Base-by-base conservation (phyloP, 2,329 filamentous ascomycete genomes). In the Pseudogymnoascus sp. region DNA sequence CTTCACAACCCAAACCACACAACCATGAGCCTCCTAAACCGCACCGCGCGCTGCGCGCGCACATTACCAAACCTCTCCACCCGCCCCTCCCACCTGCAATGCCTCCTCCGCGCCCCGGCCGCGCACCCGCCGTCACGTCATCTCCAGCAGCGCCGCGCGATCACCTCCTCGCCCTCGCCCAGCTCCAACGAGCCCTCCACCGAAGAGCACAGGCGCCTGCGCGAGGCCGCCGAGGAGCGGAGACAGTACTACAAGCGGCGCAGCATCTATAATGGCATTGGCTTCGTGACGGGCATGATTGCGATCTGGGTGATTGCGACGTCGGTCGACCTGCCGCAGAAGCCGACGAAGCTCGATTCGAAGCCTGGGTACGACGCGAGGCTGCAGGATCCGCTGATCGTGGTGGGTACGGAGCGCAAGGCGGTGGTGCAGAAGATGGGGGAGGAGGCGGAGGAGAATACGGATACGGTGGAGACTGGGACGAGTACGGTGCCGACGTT, bases 361-460 rank as follows among this genome's bases (percentile, higher is more conserved):
- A 60, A 26, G 60, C 35, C 35, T 2, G 31, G 37, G 11, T 46
- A 44, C 17, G 60, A 50, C 3, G 59, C 64, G 11, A 50, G 68
- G 7, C 35, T 63, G 31, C 65, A 70, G 13, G 72, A 72, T 62
- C 70, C 70, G 1, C 13, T 71, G 19, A 66, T 72, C 3, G 68
- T 69, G 1, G 64, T 73, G 5, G 70, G 70, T 1, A 64, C 62
- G n/a, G 70, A 73, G 64, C 42, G 68, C 13, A 73, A 72, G 61
- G 66, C 71, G 1, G 65, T 72, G 2, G 64, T 72, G 1, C 70
- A 72, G 56, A 72, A 70, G 50, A 42, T 71, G 6, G 70, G 70
- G 1, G 71, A 73, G 59, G 68, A 71, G 21, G 68, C 69, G 2
- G 70, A 71, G 33, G 80, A 82, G 67, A 74, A 73, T 60, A 76